Evolutionary conservation across 345 rosid species (phyloP).

Genomic region (Carallia pectinifolia): DNA sequence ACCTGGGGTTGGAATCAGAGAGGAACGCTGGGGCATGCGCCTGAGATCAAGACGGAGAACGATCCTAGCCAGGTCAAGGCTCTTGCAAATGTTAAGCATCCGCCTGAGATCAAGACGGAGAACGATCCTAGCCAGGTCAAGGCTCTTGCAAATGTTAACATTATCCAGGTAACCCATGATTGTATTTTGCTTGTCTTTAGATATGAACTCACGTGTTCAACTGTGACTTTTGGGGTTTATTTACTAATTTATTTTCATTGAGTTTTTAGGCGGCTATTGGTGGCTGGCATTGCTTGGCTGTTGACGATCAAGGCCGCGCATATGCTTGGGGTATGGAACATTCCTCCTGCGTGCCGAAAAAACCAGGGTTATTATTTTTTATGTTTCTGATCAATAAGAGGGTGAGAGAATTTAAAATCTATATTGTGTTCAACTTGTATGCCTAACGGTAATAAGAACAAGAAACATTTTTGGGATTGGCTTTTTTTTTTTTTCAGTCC

Average conservation of each 20-base stretch:
- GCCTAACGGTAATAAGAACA: too few species aligned
- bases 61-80: slow-evolving; percentile 52
- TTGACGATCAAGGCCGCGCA: slow-evolving; percentile 95
- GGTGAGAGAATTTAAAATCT: too few species aligned
- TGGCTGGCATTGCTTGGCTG: slow-evolving; percentile 99
- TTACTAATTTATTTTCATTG: slow-evolving; percentile 1
- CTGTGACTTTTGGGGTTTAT: slow-evolving; percentile 9
- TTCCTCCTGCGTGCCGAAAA: not conserved
- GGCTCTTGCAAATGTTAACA: slow-evolving; percentile 49
- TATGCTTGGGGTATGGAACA: slow-evolving; percentile 85
- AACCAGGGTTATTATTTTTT: too few species aligned
- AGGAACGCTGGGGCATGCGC: slow-evolving; percentile 84
- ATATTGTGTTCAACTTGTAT: too few species aligned
- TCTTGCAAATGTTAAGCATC: slow-evolving; percentile 55
- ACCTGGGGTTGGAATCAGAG: slow-evolving; percentile 99
- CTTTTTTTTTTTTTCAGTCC: not conserved
- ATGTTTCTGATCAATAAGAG: too few species aligned
- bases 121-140: slow-evolving; percentile 60
- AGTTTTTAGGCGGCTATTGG: slow-evolving; percentile 83
- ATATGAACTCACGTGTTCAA: not conserved
- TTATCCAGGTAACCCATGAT: slow-evolving; percentile 60
- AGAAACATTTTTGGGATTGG: too few species aligned
- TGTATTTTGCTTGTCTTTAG: not conserved
- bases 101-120: slow-evolving; percentile 86
- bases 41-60: slow-evolving; percentile 86